Base-by-base conservation (phyloP, 352 stramenopile genomes). In the Nothophytophthora sp. region DNA sequence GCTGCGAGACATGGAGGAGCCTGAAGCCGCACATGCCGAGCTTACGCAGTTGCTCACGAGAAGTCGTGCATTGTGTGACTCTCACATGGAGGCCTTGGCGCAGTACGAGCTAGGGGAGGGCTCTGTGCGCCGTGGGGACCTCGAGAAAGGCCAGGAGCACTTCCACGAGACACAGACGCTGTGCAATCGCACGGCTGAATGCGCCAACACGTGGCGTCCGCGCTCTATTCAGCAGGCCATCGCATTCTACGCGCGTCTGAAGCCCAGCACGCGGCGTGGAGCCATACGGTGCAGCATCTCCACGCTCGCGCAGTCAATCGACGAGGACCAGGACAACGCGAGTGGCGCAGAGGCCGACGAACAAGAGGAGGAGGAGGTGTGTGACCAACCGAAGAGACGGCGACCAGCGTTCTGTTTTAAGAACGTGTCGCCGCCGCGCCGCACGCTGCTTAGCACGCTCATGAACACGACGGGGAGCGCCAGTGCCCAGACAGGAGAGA, bases 31-130 rank as follows among this genome's bases (percentile, higher is more conserved):
- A 6, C 57, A 69, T 11, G 53, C 45, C 16, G 67, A 86, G 38
- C 77, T 88, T 12, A 23, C 41, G 3, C 60, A 72, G 46, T 39
- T 85, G 27, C 42, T 85, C 6, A 35, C 55, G 16, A 64, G 69
- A 10, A 82, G 70, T 51, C 60, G 66, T 4, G 29, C 50, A 20
- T 25, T 80, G 8, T 67, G 66, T 1, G 60, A 86, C 34, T 51
- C 57, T 4, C 32, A 50, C n/a, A 70, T 85, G 48, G 74, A 81
- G 48, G 69, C 63, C 11, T 39, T 86, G 23, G 68, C 73, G 23
- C 56, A 75, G 39, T 86, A 75, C 52, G 60, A 81, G 33, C 64
- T 86, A 34, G 74, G 75, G 3, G 64, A 82, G 52, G 62, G 65
- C 34, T 70, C 63, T 3, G 45, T 81, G 10, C 58, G 61, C 22